These are phyloP conservation scores for Aspergillus quadricinctus DNA, from an alignment of 2,329 filamentous ascomycete genomes.

Conservation along the genomic window DNA sequence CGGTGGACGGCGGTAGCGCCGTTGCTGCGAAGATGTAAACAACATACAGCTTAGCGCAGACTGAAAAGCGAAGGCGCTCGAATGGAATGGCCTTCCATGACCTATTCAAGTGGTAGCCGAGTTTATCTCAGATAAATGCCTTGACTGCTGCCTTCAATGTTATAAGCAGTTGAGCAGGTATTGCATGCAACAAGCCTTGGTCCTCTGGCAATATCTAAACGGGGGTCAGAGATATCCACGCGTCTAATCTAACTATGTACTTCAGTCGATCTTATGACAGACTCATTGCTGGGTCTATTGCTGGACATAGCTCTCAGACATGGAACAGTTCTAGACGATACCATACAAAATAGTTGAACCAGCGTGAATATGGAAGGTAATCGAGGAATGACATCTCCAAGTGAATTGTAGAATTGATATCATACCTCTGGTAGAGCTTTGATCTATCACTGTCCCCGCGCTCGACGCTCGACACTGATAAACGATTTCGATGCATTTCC, in stretches of 20 bases:
- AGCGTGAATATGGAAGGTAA: neutral
- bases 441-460: too few relatives aligned
- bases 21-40: constrained; percentile 37
- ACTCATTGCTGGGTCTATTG: neutral
- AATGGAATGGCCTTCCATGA: neutral
- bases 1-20: constrained; percentile 55
- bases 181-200: neutral
- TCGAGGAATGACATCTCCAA: neutral
- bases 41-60: neutral
- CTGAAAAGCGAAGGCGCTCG: neutral
- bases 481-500: neutral
- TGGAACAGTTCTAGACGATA: constrained; percentile 1
- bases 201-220: neutral
- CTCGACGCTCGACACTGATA: neutral
- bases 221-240: neutral
- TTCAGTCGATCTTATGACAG: neutral
- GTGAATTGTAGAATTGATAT: neutral
- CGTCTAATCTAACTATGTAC: neutral
- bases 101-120: constrained; percentile 4
- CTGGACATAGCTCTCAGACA: neutral
- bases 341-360: constrained; percentile 5
- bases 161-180: neutral
- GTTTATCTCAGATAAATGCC: neutral
- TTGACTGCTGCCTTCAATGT: neutral
- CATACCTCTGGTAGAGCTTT: neutral